Evolutionary conservation across 2,329 filamentous ascomycete genomes (phyloP).

Genomic region (Epichloe amarillans): DNA sequence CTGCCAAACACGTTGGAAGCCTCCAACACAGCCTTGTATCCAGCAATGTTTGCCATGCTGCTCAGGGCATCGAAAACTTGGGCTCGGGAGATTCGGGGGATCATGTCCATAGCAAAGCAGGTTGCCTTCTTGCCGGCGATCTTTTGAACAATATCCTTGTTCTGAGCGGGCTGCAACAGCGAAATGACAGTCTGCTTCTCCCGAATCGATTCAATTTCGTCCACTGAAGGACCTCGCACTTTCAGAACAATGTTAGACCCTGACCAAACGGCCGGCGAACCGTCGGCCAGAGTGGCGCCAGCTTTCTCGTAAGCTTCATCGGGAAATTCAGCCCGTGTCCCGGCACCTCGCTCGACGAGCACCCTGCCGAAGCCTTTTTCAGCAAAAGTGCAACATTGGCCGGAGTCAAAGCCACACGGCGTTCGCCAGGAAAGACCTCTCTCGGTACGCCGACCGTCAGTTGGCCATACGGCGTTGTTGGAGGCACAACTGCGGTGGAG

Average conservation of each 20-base stretch:
- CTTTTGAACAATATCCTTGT: slow-evolving; percentile 59
- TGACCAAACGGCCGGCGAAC: slow-evolving; percentile 54
- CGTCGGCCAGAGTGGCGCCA: slow-evolving; percentile 64
- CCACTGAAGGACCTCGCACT: slow-evolving; percentile 59
- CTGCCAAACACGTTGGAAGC: slow-evolving; percentile 82
- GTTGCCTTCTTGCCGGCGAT: slow-evolving; percentile 60
- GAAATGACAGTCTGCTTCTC: slow-evolving; percentile 65
- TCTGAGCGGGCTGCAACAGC: slow-evolving; percentile 72
- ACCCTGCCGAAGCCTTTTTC: slow-evolving; percentile 76
- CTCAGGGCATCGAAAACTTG: slow-evolving; percentile 82
- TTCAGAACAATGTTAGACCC: slow-evolving; percentile 71
- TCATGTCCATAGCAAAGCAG: slow-evolving; percentile 83
- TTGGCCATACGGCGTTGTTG: slow-evolving; percentile 50
- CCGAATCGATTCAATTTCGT: slow-evolving; percentile 56
- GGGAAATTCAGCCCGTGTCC: slow-evolving; percentile 60
- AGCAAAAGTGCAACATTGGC: slow-evolving; percentile 69
- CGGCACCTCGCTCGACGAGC: slow-evolving; percentile 70
- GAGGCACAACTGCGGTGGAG: slow-evolving; percentile 26
- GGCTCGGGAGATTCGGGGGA: slow-evolving; percentile 77
- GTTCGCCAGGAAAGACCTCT: slow-evolving; percentile 67
- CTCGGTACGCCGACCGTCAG: slow-evolving; percentile 68
- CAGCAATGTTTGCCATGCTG: slow-evolving; percentile 90
- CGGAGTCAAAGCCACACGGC: slow-evolving; percentile 73
- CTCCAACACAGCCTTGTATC: slow-evolving; percentile 83
- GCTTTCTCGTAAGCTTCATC: slow-evolving; percentile 66